Base-by-base conservation (phyloP, 495 filamentous ascomycete genomes). In the Talaromyces thailandensis region DNA sequence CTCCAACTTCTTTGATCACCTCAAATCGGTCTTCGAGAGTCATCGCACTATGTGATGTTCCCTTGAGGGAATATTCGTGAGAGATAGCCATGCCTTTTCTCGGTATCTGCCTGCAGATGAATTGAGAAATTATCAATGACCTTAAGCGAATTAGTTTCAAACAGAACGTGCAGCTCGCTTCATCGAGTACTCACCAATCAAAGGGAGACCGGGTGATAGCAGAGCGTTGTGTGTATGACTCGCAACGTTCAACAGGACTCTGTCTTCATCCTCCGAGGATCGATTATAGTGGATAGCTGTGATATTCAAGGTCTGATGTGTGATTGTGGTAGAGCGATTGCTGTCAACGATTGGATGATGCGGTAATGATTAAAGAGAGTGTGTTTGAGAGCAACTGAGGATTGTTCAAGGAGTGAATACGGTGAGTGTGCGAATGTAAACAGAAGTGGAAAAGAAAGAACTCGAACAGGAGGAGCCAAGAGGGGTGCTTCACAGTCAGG, bases 1-100 rank as follows among this genome's bases (percentile, higher is more conserved):
- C 94, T 7, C 94, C 94, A 67, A 99, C 93, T 65, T 99, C 94
- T 75, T 98, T 99, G 66, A 98, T 76, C 43, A 99, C 86, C 74
- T 99, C 94, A 70, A 96, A 99, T 64, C 91, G 86, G 72, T 98
- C 94, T 73, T 90, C 86, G 12, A 92, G 79, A 7, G 83, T 69
- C 62, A 80, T 75, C 62, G 82, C 79, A 57, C 73, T 72, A 16
- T 77, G 73, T 28, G 79, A 70, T 45, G 81, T 76, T 69, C 79
- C 81, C 64, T 85, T 79, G 64, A 84, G 78, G 69, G 84, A 78
- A 55, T 81, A 66, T 59, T 90, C 87, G 69, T 88, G 84, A 69
- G 82, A 76, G 70, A 88, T 81, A 25, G 86, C 85, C 89, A 92
- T 92, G 61, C 66, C 85, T 71, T 58, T 62, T 73, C 67, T 69